A percentile compares a stretch with the other conserved stretches of the same genome.
Conservation (phyloP, 208 protist species). For the Leishmania braziliensis region DNA sequence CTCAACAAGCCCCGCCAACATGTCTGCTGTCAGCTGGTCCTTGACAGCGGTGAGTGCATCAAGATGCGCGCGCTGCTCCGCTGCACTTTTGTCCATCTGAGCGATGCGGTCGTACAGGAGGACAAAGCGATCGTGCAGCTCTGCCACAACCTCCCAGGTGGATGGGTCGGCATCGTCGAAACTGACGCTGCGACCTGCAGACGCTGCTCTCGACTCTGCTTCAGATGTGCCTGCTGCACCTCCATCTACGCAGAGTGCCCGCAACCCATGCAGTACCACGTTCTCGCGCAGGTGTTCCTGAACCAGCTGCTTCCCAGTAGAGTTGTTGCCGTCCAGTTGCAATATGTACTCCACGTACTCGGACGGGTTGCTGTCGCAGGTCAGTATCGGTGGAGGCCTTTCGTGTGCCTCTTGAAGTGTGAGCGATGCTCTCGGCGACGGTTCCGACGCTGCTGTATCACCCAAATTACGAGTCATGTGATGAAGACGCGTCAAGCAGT, state of each 20-base stretch:
- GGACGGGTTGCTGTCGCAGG: conserved; percentile 38
- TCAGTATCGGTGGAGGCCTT: conserved; percentile 26
- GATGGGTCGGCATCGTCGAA: conserved; percentile 14
- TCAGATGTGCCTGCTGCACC: background rate
- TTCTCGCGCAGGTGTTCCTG: conserved; percentile 43
- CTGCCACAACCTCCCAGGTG: conserved; percentile 56
- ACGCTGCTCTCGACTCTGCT: background rate
- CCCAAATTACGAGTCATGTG: conserved; percentile 14
- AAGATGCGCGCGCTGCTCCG: conserved; percentile 15
- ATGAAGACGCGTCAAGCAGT: conserved; percentile 34
- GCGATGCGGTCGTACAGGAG: conserved; percentile 22
- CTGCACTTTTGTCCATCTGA: conserved; percentile 17
- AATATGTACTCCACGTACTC: conserved; percentile 54
- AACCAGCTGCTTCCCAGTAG: conserved; percentile 33
- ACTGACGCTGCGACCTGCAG: background rate
- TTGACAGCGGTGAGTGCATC: conserved; percentile 6
- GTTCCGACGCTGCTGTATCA: conserved; percentile 3
- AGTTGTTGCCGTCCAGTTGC: conserved; percentile 26
- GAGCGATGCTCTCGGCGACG: conserved; percentile 18
- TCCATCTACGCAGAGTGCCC: background rate
- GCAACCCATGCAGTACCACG: conserved; percentile 11
- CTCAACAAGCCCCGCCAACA: conserved; percentile 6
- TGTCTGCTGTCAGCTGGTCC: conserved; percentile 12
- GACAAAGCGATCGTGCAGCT: conserved; percentile 44
- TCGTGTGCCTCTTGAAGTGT: conserved; percentile 18